Evolutionary conservation across 371 early-diverging fungal species (phyloP).

Genomic region (Chytridium lagenaria): DNA sequence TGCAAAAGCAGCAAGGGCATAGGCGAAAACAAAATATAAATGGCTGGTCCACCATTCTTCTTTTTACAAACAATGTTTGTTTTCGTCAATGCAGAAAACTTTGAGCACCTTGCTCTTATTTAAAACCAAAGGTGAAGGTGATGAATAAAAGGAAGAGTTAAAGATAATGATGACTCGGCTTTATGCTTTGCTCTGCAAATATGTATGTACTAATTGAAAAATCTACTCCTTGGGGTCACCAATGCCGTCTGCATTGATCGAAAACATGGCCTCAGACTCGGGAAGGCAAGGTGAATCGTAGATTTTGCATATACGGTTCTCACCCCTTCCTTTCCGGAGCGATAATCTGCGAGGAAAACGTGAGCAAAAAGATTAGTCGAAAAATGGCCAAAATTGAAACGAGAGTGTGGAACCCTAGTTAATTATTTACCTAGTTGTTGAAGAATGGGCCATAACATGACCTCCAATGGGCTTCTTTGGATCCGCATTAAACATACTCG

Average conservation of each 20-base stretch:
- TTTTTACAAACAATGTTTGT: not conserved
- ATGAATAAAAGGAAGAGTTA: no score
- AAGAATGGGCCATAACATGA: constrained; percentile 98
- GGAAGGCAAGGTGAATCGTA: constrained; percentile 69
- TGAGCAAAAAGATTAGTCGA: no score
- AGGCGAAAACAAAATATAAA: not conserved
- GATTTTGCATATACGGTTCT: constrained; percentile 70
- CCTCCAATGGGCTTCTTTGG: constrained; percentile 99
- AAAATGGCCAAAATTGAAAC: no score
- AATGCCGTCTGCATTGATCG: constrained; percentile 78
- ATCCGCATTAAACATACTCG: constrained; percentile 91
- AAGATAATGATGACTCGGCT: no score
- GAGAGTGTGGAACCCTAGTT: not conserved
- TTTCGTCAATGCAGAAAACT: not conserved
- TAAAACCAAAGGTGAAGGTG: no score
- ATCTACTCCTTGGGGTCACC: constrained; percentile 75
- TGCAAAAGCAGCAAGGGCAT: not conserved
- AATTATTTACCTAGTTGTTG: constrained; percentile 73
- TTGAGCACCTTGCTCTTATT: no score
- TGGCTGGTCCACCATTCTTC: not conserved
- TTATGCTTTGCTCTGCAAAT: no score
- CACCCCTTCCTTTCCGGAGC: constrained; percentile 67
- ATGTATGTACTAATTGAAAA: no score
- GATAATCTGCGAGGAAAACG: constrained; percentile 62
- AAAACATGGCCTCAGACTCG: constrained; percentile 76